Percentiles rank a stretch among this genome's conserved stretches.
phyloP scores from a whole-genome alignment of 2,329 filamentous ascomycete genomes.

The Monilinia vaccinii-corymbosi region DNA sequence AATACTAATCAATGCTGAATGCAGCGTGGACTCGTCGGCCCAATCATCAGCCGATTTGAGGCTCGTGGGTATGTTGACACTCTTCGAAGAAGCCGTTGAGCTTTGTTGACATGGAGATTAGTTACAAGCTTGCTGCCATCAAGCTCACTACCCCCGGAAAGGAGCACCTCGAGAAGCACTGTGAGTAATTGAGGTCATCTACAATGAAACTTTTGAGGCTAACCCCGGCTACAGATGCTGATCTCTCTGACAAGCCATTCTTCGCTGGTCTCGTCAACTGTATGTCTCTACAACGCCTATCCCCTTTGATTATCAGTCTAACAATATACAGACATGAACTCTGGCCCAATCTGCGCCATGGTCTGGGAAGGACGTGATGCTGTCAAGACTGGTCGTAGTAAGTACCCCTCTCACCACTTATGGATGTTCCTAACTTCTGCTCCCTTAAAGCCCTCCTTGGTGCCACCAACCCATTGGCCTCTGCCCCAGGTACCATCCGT shows the following conservation, averaged over 20 bases:
- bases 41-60: slow-evolving; percentile 98
- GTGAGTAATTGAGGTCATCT: slow-evolving; percentile 35
- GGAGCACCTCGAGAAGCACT: slow-evolving; percentile 98
- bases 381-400: slow-evolving; percentile 95
- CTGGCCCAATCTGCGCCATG: slow-evolving; percentile 97
- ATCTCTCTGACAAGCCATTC: slow-evolving; percentile 91
- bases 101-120: slow-evolving; percentile 31
- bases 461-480: slow-evolving; percentile 96
- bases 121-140: slow-evolving; percentile 97
- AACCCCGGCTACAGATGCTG: slow-evolving; percentile 48
- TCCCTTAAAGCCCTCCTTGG: slow-evolving; percentile 66
- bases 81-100: not conserved
- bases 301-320: slow-evolving; percentile 17
- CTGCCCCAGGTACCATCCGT: slow-evolving; percentile 95
- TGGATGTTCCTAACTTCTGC: slow-evolving; percentile 11
- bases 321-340: slow-evolving; percentile 71
- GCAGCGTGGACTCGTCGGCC: slow-evolving; percentile 92
- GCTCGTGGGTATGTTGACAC: slow-evolving; percentile 63
- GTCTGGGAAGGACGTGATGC: slow-evolving; percentile 98
- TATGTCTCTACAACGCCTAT: slow-evolving; percentile 39
- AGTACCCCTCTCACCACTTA: slow-evolving; percentile 29
- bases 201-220: slow-evolving; percentile 17
- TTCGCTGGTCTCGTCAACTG: slow-evolving; percentile 90
- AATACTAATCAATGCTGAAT: slow-evolving; percentile 14
- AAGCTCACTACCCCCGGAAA: slow-evolving; percentile 85